phyloP scores from a whole-genome alignment of 2,329 filamentous ascomycete species.

The Penicillium sp. region DNA sequence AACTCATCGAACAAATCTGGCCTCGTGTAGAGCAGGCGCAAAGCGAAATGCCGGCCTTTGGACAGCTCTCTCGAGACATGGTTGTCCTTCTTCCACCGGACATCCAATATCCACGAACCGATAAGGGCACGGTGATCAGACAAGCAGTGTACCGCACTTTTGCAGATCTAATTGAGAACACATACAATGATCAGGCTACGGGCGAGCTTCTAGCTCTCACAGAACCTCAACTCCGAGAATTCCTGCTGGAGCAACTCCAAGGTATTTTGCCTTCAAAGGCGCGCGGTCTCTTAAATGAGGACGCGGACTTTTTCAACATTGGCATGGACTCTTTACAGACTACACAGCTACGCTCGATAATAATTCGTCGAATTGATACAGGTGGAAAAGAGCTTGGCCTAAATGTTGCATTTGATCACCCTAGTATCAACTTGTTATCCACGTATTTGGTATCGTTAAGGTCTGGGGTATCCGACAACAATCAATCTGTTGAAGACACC shows the following conservation, averaged over 20 bases:
- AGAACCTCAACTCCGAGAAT: conserved; percentile 29
- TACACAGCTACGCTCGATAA: conserved; percentile 52
- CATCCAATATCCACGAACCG: conserved; percentile 49
- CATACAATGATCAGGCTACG: conserved; percentile 33
- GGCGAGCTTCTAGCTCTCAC: conserved; percentile 22
- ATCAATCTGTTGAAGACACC: conserved; percentile 35
- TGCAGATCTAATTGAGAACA: conserved; percentile 43
- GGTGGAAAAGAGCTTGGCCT: conserved; percentile 46
- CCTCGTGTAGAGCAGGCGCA: conserved; percentile 52
- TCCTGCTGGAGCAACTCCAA: conserved; percentile 30
- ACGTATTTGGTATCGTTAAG: conserved; percentile 43
- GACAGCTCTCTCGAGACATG: conserved; percentile 51
- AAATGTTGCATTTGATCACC: conserved; percentile 59
- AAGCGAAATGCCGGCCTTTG: conserved; percentile 48
- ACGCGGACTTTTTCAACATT: conserved; percentile 56
- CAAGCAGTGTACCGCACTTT: conserved; percentile 50
- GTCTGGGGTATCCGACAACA: conserved; percentile 28
- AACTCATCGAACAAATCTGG: conserved; percentile 49
- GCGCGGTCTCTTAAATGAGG: conserved; percentile 22
- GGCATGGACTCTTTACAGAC: conserved; percentile 59
- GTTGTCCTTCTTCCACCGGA: conserved; percentile 47
- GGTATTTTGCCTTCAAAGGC: conserved; percentile 23
- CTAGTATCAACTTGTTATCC: conserved; percentile 46
- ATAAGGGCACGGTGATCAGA: conserved; percentile 57
- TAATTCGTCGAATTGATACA: conserved; percentile 51